These are phyloP conservation scores for Metarhizium album DNA, from an alignment of 2,329 filamentous ascomycete genomes.

Conservation along the genomic window DNA sequence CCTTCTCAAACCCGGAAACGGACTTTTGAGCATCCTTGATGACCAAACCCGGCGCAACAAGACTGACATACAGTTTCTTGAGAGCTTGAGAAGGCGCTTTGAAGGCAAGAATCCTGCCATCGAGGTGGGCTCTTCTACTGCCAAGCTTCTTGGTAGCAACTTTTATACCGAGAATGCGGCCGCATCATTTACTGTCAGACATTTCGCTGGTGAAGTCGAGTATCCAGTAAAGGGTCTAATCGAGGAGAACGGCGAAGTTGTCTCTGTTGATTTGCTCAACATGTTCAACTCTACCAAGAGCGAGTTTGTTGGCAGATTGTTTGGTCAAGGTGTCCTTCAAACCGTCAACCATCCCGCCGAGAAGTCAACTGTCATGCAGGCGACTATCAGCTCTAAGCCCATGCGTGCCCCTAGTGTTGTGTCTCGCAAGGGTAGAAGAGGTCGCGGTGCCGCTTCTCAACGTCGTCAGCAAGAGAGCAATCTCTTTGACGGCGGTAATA, in stretches of 20 bases:
- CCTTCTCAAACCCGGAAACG: conserved; percentile 84
- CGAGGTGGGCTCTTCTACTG: conserved; percentile 60
- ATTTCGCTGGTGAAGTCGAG: conserved; percentile 94
- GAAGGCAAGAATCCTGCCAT: conserved; percentile 92
- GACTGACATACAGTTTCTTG: conserved; percentile 80
- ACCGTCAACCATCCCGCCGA: conserved; percentile 91
- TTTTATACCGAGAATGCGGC: conserved; percentile 74
- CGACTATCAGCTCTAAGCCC: conserved; percentile 91
- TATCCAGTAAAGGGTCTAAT: conserved; percentile 80
- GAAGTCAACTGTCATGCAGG: conserved; percentile 83
- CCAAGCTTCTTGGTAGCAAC: conserved; percentile 76
- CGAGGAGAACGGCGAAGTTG: conserved; percentile 92
- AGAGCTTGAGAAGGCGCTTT: conserved; percentile 85
- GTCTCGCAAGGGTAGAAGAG: conserved; percentile 55
- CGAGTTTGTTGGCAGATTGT: conserved; percentile 78
- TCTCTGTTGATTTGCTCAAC: conserved; percentile 92
- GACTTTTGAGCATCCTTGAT: conserved; percentile 85
- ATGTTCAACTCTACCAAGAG: conserved; percentile 82
- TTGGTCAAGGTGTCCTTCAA: conserved; percentile 90
- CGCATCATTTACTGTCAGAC: conserved; percentile 79
- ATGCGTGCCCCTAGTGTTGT: conserved; percentile 89
- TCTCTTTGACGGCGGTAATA: conserved; percentile 14
- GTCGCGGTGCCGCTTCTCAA: conserved; percentile 23
- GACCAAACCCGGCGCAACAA: conserved; percentile 88
- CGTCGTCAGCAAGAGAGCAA: conserved; percentile 30